These are phyloP conservation scores for Graphilbum ipis-grandicollis DNA, from an alignment of 2,329 filamentous ascomycete species.

Conservation along the genomic window DNA sequence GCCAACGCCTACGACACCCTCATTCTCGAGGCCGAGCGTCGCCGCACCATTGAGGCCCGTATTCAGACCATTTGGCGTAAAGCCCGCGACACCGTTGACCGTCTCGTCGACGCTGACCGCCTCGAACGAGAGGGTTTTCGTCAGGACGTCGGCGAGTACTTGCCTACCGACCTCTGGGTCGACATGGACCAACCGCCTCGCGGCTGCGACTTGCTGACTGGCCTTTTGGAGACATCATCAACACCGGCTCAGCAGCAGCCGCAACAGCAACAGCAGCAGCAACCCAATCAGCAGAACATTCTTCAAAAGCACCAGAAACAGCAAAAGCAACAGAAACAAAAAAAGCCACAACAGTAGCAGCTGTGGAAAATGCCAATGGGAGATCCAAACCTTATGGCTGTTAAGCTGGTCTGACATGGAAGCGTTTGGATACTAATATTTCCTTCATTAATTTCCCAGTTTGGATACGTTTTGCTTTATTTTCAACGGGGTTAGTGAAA, in stretches of 20 bases:
- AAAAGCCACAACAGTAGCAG: no score
- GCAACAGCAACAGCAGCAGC: neutral
- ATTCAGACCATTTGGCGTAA: conserved; percentile 61
- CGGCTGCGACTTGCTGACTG: conserved; percentile 25
- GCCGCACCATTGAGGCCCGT: conserved; percentile 54
- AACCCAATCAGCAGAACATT: neutral
- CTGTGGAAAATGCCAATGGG: no score
- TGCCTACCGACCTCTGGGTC: conserved; percentile 79
- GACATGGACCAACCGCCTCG: conserved; percentile 46
- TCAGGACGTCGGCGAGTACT: conserved; percentile 64
- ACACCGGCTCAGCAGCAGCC: neutral
- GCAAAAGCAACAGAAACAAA: no score
- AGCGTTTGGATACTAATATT: no score
- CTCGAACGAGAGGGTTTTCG: conserved; percentile 62
- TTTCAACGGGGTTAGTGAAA: no score
- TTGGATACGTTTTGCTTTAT: no score
- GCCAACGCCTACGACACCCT: conserved; percentile 69
- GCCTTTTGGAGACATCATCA: neutral
- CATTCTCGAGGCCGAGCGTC: conserved; percentile 65
- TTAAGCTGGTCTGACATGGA: no score
- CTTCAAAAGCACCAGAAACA: no score
- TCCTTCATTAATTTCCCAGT: no score
- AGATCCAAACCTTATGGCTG: no score
- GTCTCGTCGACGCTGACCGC: conserved; percentile 56
- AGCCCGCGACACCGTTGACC: conserved; percentile 59